Conservation (phyloP, 345 rosid genomes). For the Melaleuca alternifolia region DNA sequence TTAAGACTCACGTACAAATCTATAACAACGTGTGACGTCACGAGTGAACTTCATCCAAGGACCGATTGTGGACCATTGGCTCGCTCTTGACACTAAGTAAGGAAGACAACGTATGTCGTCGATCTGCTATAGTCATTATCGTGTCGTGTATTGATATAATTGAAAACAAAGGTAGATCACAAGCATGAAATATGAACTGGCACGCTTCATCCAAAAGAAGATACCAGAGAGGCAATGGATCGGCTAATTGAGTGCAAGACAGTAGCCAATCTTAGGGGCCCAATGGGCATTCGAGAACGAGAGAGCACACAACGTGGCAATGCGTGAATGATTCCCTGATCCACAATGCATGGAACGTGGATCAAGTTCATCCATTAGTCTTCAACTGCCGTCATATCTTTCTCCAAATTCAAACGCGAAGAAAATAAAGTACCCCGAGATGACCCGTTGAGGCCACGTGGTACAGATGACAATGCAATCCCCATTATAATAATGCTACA, state of each 20-base stretch:
- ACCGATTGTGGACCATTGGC: not conserved
- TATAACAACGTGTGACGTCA: not conserved
- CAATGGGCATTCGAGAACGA: not conserved
- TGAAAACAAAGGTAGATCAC: not conserved
- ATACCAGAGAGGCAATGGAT: not conserved
- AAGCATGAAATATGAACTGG: not conserved
- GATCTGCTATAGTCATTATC: not conserved
- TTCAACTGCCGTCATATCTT: not conserved
- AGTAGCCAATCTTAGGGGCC: not conserved
- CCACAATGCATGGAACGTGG: not conserved
- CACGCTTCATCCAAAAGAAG: not conserved
- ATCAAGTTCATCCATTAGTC: not conserved
- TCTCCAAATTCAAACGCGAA: not conserved
- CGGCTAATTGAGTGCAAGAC: not conserved
- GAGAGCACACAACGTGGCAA: not conserved
- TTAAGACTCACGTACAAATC: not conserved
- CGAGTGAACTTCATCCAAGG: not conserved
- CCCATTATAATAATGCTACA: not conserved
- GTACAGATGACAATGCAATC: not conserved
- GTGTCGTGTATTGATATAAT: no score
- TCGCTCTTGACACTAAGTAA: not conserved
- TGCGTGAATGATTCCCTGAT: not conserved
- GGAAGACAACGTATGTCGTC: not conserved
- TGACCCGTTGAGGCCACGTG: not conserved
- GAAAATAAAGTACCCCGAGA: not conserved